Evolutionary conservation across 139 green algal species (phyloP).

Genomic region (Tetradesmus obliquus): DNA sequence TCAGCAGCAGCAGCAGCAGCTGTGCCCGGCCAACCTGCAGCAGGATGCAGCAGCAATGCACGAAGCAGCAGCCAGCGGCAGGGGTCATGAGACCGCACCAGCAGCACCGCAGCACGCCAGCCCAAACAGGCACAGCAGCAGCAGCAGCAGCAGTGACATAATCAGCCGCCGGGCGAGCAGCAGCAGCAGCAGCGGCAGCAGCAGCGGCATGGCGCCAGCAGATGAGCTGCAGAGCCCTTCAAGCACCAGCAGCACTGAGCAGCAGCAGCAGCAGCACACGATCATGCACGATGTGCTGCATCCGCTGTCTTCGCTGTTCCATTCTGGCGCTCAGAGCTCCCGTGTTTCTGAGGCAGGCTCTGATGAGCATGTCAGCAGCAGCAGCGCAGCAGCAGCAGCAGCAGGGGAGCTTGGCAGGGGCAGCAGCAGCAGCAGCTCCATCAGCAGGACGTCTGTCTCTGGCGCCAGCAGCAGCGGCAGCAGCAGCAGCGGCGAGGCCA

Average conservation of each 20-base stretch:
- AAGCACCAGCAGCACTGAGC: not conserved
- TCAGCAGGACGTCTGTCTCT: no score
- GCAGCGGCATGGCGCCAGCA: not conserved
- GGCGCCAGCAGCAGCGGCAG: not conserved
- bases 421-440: not conserved
- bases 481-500: not conserved
- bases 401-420: not conserved
- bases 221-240: not conserved
- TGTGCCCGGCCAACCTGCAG: not conserved
- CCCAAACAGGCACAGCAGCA: not conserved
- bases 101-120: not conserved
- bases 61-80: not conserved
- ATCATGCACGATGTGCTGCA: not conserved
- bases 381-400: not conserved
- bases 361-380: not conserved
- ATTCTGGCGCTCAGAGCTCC: not conserved
- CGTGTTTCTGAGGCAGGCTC: not conserved
- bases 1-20: not conserved
- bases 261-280: not conserved
- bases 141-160: slow-evolving; percentile 13
- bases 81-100: not conserved
- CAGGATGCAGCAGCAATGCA: not conserved
- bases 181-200: slow-evolving; percentile 13
- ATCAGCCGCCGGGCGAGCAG: not conserved
- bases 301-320: not conserved